phyloP scores from a whole-genome alignment of 345 rosid species.

The Erodium maritimum region DNA sequence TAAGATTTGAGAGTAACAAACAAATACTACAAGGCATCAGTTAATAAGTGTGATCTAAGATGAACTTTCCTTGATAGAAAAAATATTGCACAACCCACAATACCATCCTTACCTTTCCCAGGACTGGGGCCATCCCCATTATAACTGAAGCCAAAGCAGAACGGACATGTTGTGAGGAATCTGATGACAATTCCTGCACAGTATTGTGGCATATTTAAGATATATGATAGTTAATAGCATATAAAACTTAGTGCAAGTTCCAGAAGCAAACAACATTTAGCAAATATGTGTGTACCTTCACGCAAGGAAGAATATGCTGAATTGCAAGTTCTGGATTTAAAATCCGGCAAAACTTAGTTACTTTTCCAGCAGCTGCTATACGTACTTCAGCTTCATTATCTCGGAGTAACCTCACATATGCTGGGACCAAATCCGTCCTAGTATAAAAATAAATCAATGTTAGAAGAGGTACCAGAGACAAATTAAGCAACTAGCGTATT shows the following conservation, averaged over 20 bases:
- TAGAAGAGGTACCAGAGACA: not conserved
- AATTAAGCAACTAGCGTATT: not conserved
- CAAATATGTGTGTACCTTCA: slow-evolving; percentile 42
- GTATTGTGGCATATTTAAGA: slow-evolving; percentile 1
- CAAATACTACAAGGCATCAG: too few species aligned
- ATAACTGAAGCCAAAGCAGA: slow-evolving; percentile 97
- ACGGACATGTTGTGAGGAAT: slow-evolving; percentile 96
- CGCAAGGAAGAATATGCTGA: slow-evolving; percentile 79
- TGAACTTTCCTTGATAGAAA: not conserved
- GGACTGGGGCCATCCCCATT: slow-evolving; percentile 97
- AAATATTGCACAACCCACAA: not conserved
- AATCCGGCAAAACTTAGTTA: slow-evolving; percentile 82
- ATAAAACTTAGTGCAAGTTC: not conserved
- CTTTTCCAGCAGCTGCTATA: slow-evolving; percentile 98
- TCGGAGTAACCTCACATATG: slow-evolving; percentile 83
- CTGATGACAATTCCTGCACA: slow-evolving; percentile 77
- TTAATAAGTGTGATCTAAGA: not conserved
- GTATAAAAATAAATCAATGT: slow-evolving; percentile 5
- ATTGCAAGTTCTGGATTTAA: slow-evolving; percentile 77
- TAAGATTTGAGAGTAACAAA: too few species aligned
- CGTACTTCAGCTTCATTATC: slow-evolving; percentile 99
- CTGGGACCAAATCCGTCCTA: slow-evolving; percentile 84
- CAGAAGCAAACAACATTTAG: not conserved
- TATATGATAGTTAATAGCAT: not conserved
- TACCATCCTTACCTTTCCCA: slow-evolving; percentile 32